phyloP scores from a whole-genome alignment of 495 filamentous ascomycete genomes.

The Talaromyces adpressus region DNA sequence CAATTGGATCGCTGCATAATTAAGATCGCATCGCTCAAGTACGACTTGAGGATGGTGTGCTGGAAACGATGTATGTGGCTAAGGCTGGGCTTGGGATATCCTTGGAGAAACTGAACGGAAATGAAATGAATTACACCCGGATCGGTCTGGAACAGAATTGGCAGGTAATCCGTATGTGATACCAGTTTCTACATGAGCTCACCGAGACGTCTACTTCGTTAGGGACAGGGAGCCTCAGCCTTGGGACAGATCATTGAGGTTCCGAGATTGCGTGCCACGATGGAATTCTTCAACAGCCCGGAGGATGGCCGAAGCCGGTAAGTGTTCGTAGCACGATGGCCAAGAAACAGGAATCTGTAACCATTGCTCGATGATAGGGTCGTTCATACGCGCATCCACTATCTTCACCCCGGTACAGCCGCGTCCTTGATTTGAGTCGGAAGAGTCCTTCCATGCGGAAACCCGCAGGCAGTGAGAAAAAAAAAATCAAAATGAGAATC shows the following conservation, averaged over 20 bases:
- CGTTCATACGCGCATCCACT: neutral
- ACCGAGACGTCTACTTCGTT: neutral
- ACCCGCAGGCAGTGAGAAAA: neutral
- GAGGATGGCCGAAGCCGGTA: neutral
- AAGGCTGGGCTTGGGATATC: neutral
- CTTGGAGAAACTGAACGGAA: neutral
- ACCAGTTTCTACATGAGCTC: neutral
- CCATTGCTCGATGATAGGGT: neutral
- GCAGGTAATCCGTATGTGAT: neutral
- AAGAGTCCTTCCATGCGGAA: neutral
- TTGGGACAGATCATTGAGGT: neutral
- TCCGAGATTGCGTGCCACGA: neutral
- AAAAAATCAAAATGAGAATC: neutral
- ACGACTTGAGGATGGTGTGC: neutral
- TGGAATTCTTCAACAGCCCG: neutral
- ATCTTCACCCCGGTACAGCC: neutral
- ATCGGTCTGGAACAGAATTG: neutral
- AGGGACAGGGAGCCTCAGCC: neutral
- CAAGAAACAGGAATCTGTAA: neutral
- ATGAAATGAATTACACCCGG: neutral
- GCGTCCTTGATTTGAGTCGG: neutral
- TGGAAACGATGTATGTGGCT: neutral
- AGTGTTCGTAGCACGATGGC: neutral
- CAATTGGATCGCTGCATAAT: neutral
- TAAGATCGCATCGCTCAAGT: neutral